A percentile compares a stretch with the other conserved stretches of the same genome.
Evolutionary conservation across 163 green algal genomes (phyloP).

Genomic region (Botryococcus braunii): DNA sequence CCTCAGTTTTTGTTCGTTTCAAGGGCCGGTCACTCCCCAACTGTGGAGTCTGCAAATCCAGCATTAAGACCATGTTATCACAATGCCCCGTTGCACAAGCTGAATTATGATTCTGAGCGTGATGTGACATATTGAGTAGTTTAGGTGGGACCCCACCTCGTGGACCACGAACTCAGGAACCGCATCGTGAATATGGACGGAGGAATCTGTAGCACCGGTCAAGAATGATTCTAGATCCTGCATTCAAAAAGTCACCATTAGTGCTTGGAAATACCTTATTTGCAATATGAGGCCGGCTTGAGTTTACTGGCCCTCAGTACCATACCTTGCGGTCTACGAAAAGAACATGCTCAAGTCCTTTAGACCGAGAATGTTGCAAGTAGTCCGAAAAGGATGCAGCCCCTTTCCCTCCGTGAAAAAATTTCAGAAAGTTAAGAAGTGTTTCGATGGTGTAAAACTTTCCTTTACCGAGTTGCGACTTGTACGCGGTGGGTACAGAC

Average conservation of each 20-base stretch:
- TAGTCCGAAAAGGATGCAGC: too few species aligned
- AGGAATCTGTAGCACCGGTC: slow-evolving; percentile 31
- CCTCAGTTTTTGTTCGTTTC: background rate
- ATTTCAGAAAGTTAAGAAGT: slow-evolving; percentile 41
- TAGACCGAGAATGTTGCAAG: too few species aligned
- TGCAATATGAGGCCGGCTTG: too few species aligned
- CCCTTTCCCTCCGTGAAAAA: too few species aligned
- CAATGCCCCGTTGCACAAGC: background rate
- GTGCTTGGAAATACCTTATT: background rate
- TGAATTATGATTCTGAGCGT: background rate
- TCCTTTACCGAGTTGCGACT: slow-evolving; percentile 27
- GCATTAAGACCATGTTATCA: background rate
- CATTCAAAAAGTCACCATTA: background rate
- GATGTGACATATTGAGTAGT: too few species aligned
- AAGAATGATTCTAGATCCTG: slow-evolving; percentile 54
- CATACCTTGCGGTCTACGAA: too few species aligned
- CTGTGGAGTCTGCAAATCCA: background rate
- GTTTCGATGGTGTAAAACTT: slow-evolving; percentile 44
- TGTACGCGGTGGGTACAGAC: slow-evolving; percentile 38
- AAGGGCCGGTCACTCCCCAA: background rate
- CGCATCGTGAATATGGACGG: slow-evolving; percentile 27
- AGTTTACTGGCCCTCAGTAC: too few species aligned
- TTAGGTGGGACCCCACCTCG: slow-evolving; percentile 6
- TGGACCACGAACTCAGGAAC: slow-evolving; percentile 18
- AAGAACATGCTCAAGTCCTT: too few species aligned